Percentiles rank a stretch among this genome's conserved stretches.
Conservation (phyloP, 192 early-diverging fungal species). For the Coemansia sp. region DNA sequence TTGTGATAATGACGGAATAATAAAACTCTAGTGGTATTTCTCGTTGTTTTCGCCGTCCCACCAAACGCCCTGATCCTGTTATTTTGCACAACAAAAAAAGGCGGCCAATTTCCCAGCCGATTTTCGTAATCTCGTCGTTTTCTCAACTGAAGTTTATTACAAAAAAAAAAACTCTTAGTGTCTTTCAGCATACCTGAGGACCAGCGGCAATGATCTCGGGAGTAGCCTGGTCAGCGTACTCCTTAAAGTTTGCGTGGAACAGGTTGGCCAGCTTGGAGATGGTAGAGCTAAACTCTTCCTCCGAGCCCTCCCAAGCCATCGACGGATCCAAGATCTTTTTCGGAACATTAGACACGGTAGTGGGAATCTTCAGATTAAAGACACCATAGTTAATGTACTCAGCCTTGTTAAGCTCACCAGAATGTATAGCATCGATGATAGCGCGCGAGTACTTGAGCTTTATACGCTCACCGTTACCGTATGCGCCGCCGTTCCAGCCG, state of each 20-base stretch:
- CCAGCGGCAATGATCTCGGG: conserved; percentile 75
- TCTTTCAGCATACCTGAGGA: conserved; percentile 35
- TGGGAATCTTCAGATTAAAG: conserved; percentile 90
- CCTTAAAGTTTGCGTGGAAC: conserved; percentile 90
- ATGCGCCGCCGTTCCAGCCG: conserved; percentile 93
- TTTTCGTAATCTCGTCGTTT: no score
- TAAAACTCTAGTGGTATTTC: no score
- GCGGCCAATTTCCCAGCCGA: no score
- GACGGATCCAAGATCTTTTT: conserved; percentile 83
- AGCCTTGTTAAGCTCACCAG: conserved; percentile 82
- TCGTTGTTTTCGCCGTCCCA: no score
- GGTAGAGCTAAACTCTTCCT: conserved; percentile 65
- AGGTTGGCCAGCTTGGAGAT: conserved; percentile 76
- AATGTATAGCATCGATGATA: conserved; percentile 97
- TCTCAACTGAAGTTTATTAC: conserved; percentile 65
- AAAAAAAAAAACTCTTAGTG: conserved; percentile 58
- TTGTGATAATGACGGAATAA: no score
- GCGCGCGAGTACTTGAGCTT: conserved; percentile 96
- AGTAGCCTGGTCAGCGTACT: conserved; percentile 77
- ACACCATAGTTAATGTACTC: conserved; percentile 84
- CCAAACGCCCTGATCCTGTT: no score
- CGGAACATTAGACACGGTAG: conserved; percentile 73
- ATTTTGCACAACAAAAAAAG: no score
- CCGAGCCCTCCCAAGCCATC: conserved; percentile 81
- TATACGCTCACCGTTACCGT: conserved; percentile 88